Evolutionary conservation across 192 early-diverging fungal genomes (phyloP).

Genomic region (Podila verticillata): DNA sequence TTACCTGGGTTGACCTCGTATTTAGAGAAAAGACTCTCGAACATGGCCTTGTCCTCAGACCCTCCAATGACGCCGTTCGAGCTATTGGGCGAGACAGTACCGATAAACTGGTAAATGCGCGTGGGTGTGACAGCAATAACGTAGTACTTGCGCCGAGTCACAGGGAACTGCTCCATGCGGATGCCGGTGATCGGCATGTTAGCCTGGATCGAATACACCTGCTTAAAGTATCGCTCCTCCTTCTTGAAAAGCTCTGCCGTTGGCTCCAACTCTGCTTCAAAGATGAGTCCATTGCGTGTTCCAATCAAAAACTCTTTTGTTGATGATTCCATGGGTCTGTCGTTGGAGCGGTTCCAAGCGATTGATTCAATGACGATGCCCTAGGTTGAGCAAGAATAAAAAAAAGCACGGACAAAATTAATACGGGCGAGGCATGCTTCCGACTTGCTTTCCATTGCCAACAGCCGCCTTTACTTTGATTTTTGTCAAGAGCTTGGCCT

Average conservation of each 20-base stretch:
- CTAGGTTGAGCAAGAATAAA: slow-evolving; percentile 27
- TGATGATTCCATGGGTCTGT: slow-evolving; percentile 60
- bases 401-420: neutral
- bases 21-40: slow-evolving; percentile 77
- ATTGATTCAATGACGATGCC: slow-evolving; percentile 85
- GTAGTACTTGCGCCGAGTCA: slow-evolving; percentile 75
- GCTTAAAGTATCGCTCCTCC: slow-evolving; percentile 82
- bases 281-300: slow-evolving; percentile 86
- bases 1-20: slow-evolving; percentile 77
- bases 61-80: slow-evolving; percentile 51
- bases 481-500: slow-evolving; percentile 79
- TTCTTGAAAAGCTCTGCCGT: slow-evolving; percentile 85
- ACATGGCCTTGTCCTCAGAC: slow-evolving; percentile 71
- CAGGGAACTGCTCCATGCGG: slow-evolving; percentile 84
- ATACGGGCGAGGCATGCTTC: too few species aligned
- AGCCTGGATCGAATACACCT: slow-evolving; percentile 78
- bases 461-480: slow-evolving; percentile 66
- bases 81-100: slow-evolving; percentile 58
- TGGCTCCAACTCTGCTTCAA: slow-evolving; percentile 90
- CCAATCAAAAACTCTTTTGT: slow-evolving; percentile 89
- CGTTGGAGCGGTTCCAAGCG: slow-evolving; percentile 84
- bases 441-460: too few species aligned
- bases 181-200: slow-evolving; percentile 82
- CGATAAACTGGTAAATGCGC: slow-evolving; percentile 94
- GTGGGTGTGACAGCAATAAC: slow-evolving; percentile 85